These are phyloP conservation scores for Chrysanthemum lavandulifolium DNA, from an alignment of 129 eudicot species.

Conservation along the genomic window DNA sequence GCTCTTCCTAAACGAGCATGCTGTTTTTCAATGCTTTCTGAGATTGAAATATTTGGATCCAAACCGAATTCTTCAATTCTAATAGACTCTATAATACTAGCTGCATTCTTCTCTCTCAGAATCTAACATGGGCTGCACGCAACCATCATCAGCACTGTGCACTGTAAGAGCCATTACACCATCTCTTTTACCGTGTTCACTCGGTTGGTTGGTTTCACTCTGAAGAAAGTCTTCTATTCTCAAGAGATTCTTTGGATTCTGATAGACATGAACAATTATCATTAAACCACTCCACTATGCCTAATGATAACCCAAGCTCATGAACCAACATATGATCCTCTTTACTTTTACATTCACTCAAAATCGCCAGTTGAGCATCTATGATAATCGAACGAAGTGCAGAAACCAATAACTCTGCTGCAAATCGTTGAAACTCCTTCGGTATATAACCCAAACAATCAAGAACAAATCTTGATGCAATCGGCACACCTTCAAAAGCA, in stretches of 20 bases:
- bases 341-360: slow-evolving; percentile 50
- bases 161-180: slow-evolving; percentile 19
- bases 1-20: slow-evolving; percentile 99
- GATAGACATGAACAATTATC: slow-evolving; percentile 41
- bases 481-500: slow-evolving; percentile 23
- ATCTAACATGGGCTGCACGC: slow-evolving; percentile 20
- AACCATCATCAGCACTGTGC: slow-evolving; percentile 20
- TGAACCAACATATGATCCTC: slow-evolving; percentile 74
- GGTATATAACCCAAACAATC: slow-evolving; percentile 75
- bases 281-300: slow-evolving; percentile 76
- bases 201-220: slow-evolving; percentile 19
- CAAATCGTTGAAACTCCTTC: slow-evolving; percentile 62
- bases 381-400: slow-evolving; percentile 49
- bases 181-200: slow-evolving; percentile 19
- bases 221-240: slow-evolving; percentile 7
- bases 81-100: slow-evolving; percentile 61
- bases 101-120: slow-evolving; percentile 41
- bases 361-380: slow-evolving; percentile 58
- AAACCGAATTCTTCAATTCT: slow-evolving; percentile 89
- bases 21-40: slow-evolving; percentile 73
- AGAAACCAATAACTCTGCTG: slow-evolving; percentile 67
- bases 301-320: slow-evolving; percentile 72
- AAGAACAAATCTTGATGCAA: slow-evolving; percentile 53
- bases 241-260: slow-evolving; percentile 24
- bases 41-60: slow-evolving; percentile 47